Evolutionary conservation across 768 basidiomycete species (phyloP).

Genomic region (Dacryopinax primogenitus): DNA sequence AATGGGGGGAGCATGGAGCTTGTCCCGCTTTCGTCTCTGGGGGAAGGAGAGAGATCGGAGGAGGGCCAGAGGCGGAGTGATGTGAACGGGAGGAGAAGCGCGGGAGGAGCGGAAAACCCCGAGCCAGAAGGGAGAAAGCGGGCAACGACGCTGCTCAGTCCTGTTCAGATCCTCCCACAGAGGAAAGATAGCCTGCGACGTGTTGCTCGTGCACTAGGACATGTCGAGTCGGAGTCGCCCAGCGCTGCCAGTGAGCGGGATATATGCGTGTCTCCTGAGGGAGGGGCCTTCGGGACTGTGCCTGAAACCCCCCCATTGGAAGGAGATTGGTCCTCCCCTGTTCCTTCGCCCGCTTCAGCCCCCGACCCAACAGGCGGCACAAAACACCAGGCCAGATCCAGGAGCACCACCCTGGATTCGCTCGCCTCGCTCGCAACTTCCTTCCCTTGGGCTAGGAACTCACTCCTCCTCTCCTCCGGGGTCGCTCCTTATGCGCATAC

Average conservation of each 20-base stretch:
- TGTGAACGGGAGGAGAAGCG: not conserved
- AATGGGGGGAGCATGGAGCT: not conserved
- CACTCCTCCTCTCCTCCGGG: not conserved
- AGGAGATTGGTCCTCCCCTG: not conserved
- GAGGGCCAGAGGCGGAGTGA: not conserved
- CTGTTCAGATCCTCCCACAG: not conserved
- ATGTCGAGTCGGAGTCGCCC: no score
- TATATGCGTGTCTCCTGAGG: no score
- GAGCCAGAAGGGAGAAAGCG: not conserved
- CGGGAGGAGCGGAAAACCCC: not conserved
- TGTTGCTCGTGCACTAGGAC: no score
- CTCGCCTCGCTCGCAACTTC: not conserved
- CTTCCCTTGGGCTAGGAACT: not conserved
- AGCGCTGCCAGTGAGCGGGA: no score
- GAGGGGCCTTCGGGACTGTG: no score
- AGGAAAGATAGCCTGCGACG: no score
- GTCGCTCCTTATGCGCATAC: not conserved
- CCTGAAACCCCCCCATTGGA: no score
- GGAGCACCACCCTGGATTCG: constrained; percentile 5
- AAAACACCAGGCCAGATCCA: not conserved
- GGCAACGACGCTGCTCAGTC: not conserved
- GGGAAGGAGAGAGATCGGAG: no score
- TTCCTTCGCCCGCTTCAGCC: not conserved
- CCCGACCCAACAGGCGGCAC: not conserved
- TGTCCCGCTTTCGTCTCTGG: no score